A percentile compares a stretch with the other conserved stretches of the same genome.
These are phyloP conservation scores for Arthrobotrys entomopaga DNA, from an alignment of 2,329 filamentous ascomycete species.

Conservation along the genomic window DNA sequence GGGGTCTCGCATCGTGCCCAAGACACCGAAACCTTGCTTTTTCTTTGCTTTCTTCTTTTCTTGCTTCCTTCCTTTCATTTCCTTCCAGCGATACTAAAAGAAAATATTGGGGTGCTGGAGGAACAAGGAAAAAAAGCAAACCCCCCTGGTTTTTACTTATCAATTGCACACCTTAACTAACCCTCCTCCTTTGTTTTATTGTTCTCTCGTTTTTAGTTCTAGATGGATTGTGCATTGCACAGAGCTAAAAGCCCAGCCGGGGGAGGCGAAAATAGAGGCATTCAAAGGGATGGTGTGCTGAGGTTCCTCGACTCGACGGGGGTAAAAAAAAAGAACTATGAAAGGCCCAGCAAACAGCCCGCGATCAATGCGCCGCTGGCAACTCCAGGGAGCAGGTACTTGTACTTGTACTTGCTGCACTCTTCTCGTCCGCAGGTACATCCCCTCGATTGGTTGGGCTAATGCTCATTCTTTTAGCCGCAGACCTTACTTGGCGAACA, in stretches of 20 bases:
- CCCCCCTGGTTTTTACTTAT: constrained; percentile 9
- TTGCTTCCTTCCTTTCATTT: background rate
- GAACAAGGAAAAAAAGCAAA: constrained; percentile 35
- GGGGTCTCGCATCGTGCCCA: constrained; percentile 40
- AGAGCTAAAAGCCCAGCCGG: constrained; percentile 21
- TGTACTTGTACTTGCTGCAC: constrained; percentile 21
- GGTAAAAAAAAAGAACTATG: constrained; percentile 31
- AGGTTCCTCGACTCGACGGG: constrained; percentile 41
- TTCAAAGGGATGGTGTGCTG: constrained; percentile 54
- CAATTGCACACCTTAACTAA: constrained; percentile 41
- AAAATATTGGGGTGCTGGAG: background rate
- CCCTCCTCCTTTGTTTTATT: constrained; percentile 16
- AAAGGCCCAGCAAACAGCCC: constrained; percentile 53
- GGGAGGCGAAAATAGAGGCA: constrained; percentile 23
- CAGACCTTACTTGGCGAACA: background rate
- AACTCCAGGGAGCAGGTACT: constrained; percentile 3
- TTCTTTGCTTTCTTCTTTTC: constrained; percentile 21
- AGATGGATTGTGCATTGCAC: constrained; percentile 27
- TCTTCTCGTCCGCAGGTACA: constrained; percentile 38
- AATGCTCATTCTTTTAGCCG: constrained; percentile 7
- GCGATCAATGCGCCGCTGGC: constrained; percentile 35
- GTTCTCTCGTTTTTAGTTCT: constrained; percentile 8
- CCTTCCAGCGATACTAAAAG: background rate
- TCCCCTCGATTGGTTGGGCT: constrained; percentile 8
- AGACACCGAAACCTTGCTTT: constrained; percentile 13